Evolutionary conservation across 2,329 filamentous ascomycete species (phyloP), one percentile per base, ranked within the genome.

Genomic region (Fusarium nematophilum): DNA sequence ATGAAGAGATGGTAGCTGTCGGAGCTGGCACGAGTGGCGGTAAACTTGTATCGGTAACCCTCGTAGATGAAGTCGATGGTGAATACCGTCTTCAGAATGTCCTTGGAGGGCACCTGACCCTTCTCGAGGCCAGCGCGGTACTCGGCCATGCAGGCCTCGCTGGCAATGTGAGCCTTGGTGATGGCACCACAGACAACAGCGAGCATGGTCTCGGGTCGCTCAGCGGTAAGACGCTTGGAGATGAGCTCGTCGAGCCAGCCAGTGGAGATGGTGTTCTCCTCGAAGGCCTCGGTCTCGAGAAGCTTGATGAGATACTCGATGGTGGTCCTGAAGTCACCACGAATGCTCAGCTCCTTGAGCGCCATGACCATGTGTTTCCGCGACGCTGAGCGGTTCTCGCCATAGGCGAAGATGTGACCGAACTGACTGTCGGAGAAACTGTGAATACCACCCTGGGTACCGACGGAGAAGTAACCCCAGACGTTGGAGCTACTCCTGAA

Each of bases 401-500:
- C 95, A 70, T 98, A 99, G 46, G 95, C 96, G 77, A 99, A 99
- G 69, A 99, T 99, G 80, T 99, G 95, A 79, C 95, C 95, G 70
- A 99, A 99, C 74, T 99, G 95, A 72, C 91, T 96, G 81, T 99
- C 95, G 7, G 95, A 98, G 85, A 97, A 99, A 78, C 92, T 97
- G 86, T 99, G 95, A 66, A 99, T 99, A 78, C 93, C 93, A 81
- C 93, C 94, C 51, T 93, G 90, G 9, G 93, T 95, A 81, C 93
- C 92, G 76, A 99, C 95, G 47, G 95, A 99, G 87, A 99, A 99
- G 80, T 99, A 99, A 84, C 95, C 95, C 95, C 95, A 99, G 52
- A 98, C 95, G 69, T 99, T 99, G 62, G 95, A 98, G 76, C 93
- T 97, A 82, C 91, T 96, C 74, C 95, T 88, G 87, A 99, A 99